Evolutionary conservation across 2,329 filamentous ascomycete species (phyloP).

Genomic region (Fusarium chuoi): DNA sequence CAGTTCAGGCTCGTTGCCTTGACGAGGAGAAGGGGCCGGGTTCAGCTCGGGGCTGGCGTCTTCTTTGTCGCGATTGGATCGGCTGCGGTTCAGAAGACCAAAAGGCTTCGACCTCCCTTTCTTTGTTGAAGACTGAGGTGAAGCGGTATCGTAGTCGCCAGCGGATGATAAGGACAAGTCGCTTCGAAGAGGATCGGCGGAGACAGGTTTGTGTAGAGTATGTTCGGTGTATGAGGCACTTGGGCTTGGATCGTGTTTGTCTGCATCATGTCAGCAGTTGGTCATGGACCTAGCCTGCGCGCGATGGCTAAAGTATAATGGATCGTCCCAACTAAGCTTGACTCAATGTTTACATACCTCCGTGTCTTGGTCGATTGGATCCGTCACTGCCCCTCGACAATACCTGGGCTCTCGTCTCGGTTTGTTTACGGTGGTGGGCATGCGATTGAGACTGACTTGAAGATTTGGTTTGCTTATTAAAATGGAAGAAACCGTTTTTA

Average conservation of each 20-base stretch:
- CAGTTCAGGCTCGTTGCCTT: constrained; percentile 42
- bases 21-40: constrained; percentile 38
- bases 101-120: constrained; percentile 67
- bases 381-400: constrained; percentile 53
- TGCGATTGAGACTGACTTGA: constrained; percentile 48
- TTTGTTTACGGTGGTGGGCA: constrained; percentile 44
- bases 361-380: constrained; percentile 43
- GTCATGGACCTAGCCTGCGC: constrained; percentile 14
- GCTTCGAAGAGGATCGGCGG: constrained; percentile 59
- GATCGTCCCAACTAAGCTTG: constrained; percentile 23
- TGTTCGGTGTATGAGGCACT: constrained; percentile 43
- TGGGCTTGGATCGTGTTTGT: constrained; percentile 36
- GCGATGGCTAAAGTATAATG: constrained; percentile 32
- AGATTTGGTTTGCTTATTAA: constrained; percentile 58
- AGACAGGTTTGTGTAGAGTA: constrained; percentile 52
- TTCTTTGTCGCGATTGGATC: constrained; percentile 64
- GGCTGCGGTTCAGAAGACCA: constrained; percentile 61
- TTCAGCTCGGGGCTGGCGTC: constrained; percentile 53
- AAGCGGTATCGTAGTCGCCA: constrained; percentile 57
- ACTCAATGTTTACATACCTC: constrained; percentile 48
- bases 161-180: constrained; percentile 63
- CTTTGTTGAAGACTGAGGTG: constrained; percentile 51
- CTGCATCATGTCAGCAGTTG: constrained; percentile 38
- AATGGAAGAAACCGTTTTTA: constrained; percentile 63
- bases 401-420: constrained; percentile 51